Evolutionary conservation across 805 yeast genomes (phyloP).

Genomic region (Suhomyces faveliae): DNA sequence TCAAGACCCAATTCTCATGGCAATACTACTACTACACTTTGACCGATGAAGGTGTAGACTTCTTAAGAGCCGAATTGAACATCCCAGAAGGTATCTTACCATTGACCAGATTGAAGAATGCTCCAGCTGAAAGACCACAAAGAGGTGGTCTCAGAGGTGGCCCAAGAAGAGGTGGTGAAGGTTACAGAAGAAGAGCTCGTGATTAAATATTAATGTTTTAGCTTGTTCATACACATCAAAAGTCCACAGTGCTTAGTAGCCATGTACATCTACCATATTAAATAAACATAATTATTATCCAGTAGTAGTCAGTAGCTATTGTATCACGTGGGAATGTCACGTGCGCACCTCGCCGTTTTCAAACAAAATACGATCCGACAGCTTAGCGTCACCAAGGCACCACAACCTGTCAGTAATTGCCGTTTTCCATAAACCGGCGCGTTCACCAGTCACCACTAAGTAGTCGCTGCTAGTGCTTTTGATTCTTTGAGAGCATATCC

Average conservation of each 20-base stretch:
- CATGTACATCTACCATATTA: slow-evolving; percentile 3
- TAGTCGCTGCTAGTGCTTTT: no score
- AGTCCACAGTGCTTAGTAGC: neutral
- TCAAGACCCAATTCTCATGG: slow-evolving; percentile 99
- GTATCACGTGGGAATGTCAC: neutral
- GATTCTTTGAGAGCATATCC: no score
- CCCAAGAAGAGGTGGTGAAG: slow-evolving; percentile 41
- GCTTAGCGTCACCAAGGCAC: neutral
- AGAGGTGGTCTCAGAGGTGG: slow-evolving; percentile 39
- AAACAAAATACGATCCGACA: neutral
- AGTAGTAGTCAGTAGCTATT: neutral
- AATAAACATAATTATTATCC: neutral
- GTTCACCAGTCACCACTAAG: no score
- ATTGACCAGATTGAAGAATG: slow-evolving; percentile 93
- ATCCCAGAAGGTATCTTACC: slow-evolving; percentile 99
- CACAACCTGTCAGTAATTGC: no score
- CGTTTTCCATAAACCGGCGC: no score
- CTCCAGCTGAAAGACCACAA: slow-evolving; percentile 79
- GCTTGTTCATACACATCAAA: neutral
- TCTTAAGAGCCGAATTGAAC: slow-evolving; percentile 96
- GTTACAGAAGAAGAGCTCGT: slow-evolving; percentile 64
- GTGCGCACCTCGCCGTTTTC: neutral
- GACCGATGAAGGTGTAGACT: slow-evolving; percentile 99
- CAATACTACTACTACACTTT: slow-evolving; percentile 99
- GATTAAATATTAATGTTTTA: slow-evolving; percentile 30